Percentiles rank a stretch among this genome's conserved stretches.
phyloP scores from a whole-genome alignment of 2,329 filamentous ascomycete genomes.

The Colletotrichum sp. region DNA sequence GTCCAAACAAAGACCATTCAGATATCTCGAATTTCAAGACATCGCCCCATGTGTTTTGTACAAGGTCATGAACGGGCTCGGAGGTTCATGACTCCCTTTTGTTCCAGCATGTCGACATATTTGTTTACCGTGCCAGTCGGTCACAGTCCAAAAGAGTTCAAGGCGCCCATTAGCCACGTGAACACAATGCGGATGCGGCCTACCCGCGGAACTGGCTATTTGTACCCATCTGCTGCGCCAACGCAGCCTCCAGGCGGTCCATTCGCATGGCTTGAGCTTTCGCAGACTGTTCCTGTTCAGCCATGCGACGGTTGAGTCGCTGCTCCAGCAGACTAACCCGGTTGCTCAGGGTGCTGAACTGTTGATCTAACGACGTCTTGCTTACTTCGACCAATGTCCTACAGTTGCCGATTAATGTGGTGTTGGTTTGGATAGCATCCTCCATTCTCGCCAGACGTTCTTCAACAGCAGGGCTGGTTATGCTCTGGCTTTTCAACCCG shows the following conservation, averaged over 20 bases:
- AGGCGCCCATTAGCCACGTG: neutral
- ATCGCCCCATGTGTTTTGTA: neutral
- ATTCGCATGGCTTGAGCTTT: neutral
- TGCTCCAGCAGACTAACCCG: neutral
- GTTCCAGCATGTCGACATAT: neutral
- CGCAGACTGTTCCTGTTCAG: neutral
- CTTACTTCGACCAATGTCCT: conserved; percentile 8
- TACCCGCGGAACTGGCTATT: neutral
- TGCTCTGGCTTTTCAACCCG: neutral
- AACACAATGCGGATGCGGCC: neutral
- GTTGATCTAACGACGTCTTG: neutral
- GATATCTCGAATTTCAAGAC: neutral
- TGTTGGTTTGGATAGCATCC: neutral
- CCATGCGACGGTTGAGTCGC: neutral
- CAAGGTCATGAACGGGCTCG: neutral
- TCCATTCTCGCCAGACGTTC: neutral
- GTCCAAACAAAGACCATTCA: neutral
- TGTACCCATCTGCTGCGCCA: neutral
- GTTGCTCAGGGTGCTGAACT: neutral
- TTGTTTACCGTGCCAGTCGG: neutral
- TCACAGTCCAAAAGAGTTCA: neutral
- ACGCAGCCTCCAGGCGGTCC: neutral
- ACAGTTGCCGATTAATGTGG: neutral
- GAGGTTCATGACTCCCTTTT: neutral
- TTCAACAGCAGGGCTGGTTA: neutral